Conservation (phyloP, 106 monocot genomes). For the Platanthera guangdongensis region DNA sequence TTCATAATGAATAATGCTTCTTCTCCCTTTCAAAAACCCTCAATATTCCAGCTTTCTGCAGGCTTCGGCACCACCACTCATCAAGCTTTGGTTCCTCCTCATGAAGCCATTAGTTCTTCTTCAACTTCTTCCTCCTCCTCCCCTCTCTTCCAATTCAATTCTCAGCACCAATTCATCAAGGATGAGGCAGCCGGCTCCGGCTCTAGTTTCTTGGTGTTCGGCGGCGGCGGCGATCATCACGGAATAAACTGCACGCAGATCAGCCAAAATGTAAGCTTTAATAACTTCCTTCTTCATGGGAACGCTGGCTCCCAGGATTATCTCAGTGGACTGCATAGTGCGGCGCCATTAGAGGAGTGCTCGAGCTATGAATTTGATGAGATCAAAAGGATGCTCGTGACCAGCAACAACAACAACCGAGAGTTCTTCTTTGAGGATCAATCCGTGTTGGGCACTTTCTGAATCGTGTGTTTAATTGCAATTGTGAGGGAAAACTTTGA, state of each 20-base stretch:
- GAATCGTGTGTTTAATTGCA: not conserved
- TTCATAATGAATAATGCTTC: not conserved
- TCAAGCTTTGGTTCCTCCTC: slow-evolving; percentile 1
- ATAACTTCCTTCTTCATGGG: not conserved
- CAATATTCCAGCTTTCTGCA: not conserved
- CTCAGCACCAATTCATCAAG: not conserved
- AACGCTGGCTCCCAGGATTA: not conserved
- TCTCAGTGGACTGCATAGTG: not conserved
- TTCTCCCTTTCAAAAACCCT: not conserved
- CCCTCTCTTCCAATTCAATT: not conserved
- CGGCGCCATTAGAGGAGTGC: slow-evolving; percentile 2
- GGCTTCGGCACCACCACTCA: not conserved
- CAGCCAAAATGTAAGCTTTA: not conserved
- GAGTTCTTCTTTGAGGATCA: not conserved
- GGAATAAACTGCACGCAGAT: not conserved
- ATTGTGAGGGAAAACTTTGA: not conserved
- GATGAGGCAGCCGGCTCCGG: not conserved
- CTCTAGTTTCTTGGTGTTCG: not conserved
- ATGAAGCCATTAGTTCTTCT: not conserved
- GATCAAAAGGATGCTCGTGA: not conserved
- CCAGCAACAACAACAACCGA: not conserved
- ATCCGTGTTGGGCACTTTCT: not conserved
- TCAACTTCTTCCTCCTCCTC: slow-evolving; percentile 2
- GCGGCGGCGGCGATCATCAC: not conserved
- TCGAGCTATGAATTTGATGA: slow-evolving; percentile 3